Base-by-base conservation (phyloP, 257 asterid genomes). In the Haberlea rhodopensis region DNA sequence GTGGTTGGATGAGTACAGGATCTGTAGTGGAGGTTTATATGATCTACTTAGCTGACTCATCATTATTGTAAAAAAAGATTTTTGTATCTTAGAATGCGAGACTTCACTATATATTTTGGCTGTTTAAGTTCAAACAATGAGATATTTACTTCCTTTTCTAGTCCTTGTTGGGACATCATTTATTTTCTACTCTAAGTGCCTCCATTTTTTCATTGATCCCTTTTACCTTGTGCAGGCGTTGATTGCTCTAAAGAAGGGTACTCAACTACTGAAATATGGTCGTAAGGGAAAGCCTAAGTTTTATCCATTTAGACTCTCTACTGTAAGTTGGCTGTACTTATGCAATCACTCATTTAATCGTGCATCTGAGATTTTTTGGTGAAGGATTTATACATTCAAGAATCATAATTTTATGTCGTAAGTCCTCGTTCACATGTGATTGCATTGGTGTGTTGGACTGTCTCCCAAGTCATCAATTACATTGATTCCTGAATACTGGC, bases 211-310 rank as follows among this genome's bases (percentile, higher is more conserved):
- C 22, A 73, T 52, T 68, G 9, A 59, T 61, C 55, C 16, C 53
- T 70, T 23, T 34, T 67, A 60, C 56, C 26, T 67, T 71, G 63
- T 75, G 77, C 83, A 88, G 96, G 90, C 89, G 64, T 69, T 91
- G 77, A 74, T 80, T 72, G 88, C 91, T 82, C 78, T 88, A 55
- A 86, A 88, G 85, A 91, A 88, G 80, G 96, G 96, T 69, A 83
- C 96, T 74, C 98, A 88, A 66, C 80, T 91, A 75, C 90, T 91
- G 57, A 88, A 88, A 70, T 32, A 32, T 32, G 40, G 40, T 32
- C 40, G 40, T 8, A 32, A 32, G 40, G 40, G 40, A 32, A 32
- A 32, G 40, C 40, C 40, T 32, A 32, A 32, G 8, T 32, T 32
- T 32, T 32, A 32, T 32, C 40, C 40, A 32, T 32, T 32, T 32